phyloP scores from a whole-genome alignment of 2,329 filamentous ascomycete species.

The Nemania abortiva region DNA sequence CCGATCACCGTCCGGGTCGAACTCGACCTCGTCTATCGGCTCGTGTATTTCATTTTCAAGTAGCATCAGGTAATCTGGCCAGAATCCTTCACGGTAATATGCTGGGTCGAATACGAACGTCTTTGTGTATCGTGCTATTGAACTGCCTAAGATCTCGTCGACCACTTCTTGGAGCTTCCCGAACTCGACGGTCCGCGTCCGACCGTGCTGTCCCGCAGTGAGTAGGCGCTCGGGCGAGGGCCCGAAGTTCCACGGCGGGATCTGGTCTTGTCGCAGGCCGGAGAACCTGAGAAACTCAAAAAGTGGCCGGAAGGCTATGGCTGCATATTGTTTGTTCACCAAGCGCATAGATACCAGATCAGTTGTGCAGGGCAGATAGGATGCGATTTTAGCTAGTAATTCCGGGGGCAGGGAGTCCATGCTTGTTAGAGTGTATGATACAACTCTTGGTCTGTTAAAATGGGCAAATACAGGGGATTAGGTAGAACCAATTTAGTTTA shows the following conservation, averaged over 20 bases:
- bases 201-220: constrained; percentile 14
- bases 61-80: constrained; percentile 29
- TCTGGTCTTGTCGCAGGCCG: constrained; percentile 24
- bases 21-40: constrained; percentile 26
- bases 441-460: neutral
- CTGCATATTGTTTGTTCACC: constrained; percentile 31
- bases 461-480: neutral
- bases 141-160: constrained; percentile 30
- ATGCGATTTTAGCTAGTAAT: constrained; percentile 22
- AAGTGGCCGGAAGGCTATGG: constrained; percentile 29
- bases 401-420: constrained; percentile 37
- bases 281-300: constrained; percentile 36
- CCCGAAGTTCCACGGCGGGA: constrained; percentile 20
- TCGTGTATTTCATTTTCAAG: constrained; percentile 31
- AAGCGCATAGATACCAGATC: constrained; percentile 35
- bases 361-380: constrained; percentile 17
- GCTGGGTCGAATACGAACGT: constrained; percentile 37
- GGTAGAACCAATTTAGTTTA: neutral
- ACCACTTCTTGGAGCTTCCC: constrained; percentile 25
- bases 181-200: constrained; percentile 34
- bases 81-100: constrained; percentile 37
- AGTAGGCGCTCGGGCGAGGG: constrained; percentile 13
- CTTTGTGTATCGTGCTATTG: constrained; percentile 27
- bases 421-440: neutral
- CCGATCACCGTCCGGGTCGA: constrained; percentile 1